phyloP scores from a whole-genome alignment of 805 yeast species.

The Metschnikowia lochheadii region DNA sequence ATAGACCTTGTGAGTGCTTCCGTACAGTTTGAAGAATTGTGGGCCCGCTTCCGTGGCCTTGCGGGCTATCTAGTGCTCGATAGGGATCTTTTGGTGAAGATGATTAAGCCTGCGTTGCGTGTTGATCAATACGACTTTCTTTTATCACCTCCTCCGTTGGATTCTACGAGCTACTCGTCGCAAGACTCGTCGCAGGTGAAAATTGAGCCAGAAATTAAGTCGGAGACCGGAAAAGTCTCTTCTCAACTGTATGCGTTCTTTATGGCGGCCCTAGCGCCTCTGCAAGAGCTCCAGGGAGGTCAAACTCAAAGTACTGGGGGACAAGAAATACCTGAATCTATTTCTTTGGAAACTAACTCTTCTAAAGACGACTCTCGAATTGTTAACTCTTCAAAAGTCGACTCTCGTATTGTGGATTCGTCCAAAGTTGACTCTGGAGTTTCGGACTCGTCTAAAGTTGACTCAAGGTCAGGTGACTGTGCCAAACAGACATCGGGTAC shows the following conservation, averaged over 20 bases:
- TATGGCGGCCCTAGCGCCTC: background rate
- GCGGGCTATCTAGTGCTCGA: background rate
- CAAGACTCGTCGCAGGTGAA: slow-evolving; percentile 6
- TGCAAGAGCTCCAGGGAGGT: background rate
- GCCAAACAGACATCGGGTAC: background rate
- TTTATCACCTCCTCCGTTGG: background rate
- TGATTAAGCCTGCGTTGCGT: background rate
- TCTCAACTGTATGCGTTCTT: slow-evolving; percentile 3
- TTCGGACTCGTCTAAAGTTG: background rate
- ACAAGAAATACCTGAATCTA: no score
- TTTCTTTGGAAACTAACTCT: no score
- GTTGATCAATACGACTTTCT: slow-evolving; percentile 1
- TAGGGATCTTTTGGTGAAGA: background rate
- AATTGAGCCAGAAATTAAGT: slow-evolving; percentile 2
- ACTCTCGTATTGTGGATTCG: background rate
- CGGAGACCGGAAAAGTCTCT: background rate
- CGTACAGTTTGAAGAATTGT: slow-evolving; percentile 1
- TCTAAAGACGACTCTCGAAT: background rate
- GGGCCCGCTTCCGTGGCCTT: slow-evolving; percentile 4
- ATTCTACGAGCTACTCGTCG: slow-evolving; percentile 8
- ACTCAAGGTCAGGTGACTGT: no score
- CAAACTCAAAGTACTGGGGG: no score
- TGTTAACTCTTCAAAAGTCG: no score
- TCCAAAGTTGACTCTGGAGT: background rate
- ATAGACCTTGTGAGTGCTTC: background rate